Evolutionary conservation across 2,329 filamentous ascomycete species (phyloP).

Genomic region (Neocatenulostroma microsporum): DNA sequence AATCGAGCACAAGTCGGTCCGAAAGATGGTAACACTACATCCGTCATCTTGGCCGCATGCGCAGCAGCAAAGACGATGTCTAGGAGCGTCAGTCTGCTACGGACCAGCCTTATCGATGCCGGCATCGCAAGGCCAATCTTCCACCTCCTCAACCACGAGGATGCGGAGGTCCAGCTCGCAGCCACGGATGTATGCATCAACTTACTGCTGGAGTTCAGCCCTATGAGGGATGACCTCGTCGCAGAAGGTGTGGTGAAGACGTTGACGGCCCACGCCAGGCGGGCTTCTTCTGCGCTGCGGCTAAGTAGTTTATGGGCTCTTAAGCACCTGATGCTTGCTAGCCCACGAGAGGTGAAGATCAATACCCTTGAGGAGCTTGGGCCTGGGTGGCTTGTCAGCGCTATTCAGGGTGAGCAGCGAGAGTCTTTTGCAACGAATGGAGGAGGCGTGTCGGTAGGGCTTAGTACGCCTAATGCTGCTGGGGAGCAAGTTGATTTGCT

Average conservation of each 20-base stretch:
- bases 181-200: constrained; percentile 81
- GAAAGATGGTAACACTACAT: constrained; percentile 66
- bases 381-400: constrained; percentile 69
- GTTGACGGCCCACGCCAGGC: constrained; percentile 77
- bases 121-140: constrained; percentile 72
- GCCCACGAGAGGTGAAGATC: constrained; percentile 64
- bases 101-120: constrained; percentile 81
- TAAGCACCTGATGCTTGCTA: constrained; percentile 76
- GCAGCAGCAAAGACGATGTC: constrained; percentile 73
- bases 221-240: constrained; percentile 75
- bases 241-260: constrained; percentile 66
- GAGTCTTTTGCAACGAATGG: constrained; percentile 33
- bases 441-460: constrained; percentile 38
- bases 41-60: constrained; percentile 78
- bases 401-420: constrained; percentile 56
- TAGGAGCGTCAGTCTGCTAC: constrained; percentile 72
- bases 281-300: constrained; percentile 66
- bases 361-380: constrained; percentile 69
- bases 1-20: constrained; percentile 30
- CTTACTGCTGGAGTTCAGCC: constrained; percentile 78
- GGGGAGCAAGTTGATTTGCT: constrained; percentile 54
- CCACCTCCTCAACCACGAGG: constrained; percentile 62
- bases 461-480: constrained; percentile 48
- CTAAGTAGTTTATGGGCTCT: constrained; percentile 87
- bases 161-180: constrained; percentile 74